phyloP scores from a whole-genome alignment of 2,329 filamentous ascomycete genomes.

The Leptodontidium sp. region DNA sequence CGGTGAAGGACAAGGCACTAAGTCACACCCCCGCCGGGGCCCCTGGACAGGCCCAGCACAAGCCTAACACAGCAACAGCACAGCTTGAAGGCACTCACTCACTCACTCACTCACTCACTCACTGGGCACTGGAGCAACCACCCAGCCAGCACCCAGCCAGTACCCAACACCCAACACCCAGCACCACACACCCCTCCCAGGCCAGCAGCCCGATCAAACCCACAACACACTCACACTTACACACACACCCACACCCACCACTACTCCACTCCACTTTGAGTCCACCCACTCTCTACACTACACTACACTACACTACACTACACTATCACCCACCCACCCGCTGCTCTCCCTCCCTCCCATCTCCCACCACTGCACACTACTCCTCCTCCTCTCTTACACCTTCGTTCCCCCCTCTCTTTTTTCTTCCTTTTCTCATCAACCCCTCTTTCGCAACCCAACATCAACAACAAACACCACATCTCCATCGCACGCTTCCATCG shows the following conservation, averaged over 20 bases:
- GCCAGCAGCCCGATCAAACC: background rate
- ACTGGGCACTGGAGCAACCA: background rate
- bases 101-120: background rate
- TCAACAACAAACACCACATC: constrained; percentile 35
- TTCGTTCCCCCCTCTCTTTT: constrained; percentile 37
- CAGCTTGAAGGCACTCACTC: background rate
- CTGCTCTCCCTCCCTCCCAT: background rate
- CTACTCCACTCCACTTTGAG: background rate
- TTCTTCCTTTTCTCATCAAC: constrained; percentile 39
- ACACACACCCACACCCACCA: too few species aligned
- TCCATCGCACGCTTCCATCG: constrained; percentile 21
- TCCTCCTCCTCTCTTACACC: constrained; percentile 41
- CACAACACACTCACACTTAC: background rate
- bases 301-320: too few species aligned
- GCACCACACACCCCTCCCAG: background rate
- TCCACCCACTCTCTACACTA: too few species aligned
- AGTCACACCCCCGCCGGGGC: background rate
- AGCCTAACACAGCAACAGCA: background rate
- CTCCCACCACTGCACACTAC: constrained; percentile 33
- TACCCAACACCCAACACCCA: background rate
- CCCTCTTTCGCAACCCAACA: constrained; percentile 42
- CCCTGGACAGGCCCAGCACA: background rate
- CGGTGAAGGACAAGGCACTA: background rate
- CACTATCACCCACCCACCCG: background rate
- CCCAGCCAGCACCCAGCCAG: background rate